Percentiles rank a stretch among this genome's conserved stretches.
These are phyloP conservation scores for Herpetomonas tarakana DNA, from an alignment of 208 protist genomes.

Conservation along the genomic window DNA sequence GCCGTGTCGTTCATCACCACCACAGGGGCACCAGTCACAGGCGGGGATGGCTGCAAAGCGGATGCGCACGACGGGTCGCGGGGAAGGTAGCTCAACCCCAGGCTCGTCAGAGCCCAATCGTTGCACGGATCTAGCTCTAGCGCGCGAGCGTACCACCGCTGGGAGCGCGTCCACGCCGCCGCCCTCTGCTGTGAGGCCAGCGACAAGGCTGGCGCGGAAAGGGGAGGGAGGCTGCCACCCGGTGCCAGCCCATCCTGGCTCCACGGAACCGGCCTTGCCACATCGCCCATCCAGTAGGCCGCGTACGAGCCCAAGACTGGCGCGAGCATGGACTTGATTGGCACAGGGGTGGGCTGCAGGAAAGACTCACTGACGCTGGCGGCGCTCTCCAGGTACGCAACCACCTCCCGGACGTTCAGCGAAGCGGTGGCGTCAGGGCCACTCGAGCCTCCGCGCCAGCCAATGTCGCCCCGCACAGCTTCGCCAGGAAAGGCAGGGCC, in stretches of 20 bases:
- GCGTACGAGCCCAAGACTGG: slow-evolving; percentile 15
- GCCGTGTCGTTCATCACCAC: neutral
- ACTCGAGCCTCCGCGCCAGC: too few species aligned
- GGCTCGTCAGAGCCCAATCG: slow-evolving; percentile 42
- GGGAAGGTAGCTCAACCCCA: slow-evolving; percentile 15
- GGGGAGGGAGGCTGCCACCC: too few species aligned
- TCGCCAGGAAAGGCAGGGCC: too few species aligned
- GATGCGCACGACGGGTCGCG: neutral
- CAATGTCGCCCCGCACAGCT: too few species aligned
- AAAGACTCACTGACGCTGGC: slow-evolving; percentile 2
- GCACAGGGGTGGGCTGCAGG: neutral
- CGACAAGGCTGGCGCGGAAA: neutral
- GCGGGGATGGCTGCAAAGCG: neutral
- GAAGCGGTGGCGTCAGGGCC: too few species aligned
- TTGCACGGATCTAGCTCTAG: slow-evolving; percentile 24
- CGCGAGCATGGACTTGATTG: neutral
- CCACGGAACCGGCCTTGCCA: too few species aligned
- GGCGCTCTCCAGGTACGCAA: slow-evolving; percentile 16
- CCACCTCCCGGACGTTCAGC: neutral
- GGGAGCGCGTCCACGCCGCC: neutral
- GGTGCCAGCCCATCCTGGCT: too few species aligned
- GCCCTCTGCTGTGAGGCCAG: neutral
- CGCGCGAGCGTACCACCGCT: slow-evolving; percentile 19
- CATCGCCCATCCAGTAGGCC: slow-evolving; percentile 14
- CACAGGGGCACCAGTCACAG: too few species aligned